A percentile compares a stretch with the other conserved stretches of the same genome.
phyloP scores from a whole-genome alignment of 2,329 filamentous ascomycete species.

The Beauveria bassiana region DNA sequence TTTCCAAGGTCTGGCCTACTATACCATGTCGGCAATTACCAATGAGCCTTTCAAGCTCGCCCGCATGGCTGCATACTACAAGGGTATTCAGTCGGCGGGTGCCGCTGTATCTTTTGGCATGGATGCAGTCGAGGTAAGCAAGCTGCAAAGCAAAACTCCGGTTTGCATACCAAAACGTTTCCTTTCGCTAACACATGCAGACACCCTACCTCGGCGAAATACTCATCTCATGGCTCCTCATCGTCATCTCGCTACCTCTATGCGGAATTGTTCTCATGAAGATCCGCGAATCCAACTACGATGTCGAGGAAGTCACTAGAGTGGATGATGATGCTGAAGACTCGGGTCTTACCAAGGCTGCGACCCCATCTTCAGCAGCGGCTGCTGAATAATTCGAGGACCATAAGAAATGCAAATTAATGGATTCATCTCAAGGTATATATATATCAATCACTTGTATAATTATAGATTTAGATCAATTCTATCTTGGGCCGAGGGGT shows the following conservation, averaged over 20 bases:
- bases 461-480: background rate
- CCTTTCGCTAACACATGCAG: constrained; percentile 8
- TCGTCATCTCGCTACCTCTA: constrained; percentile 18
- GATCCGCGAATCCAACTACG: constrained; percentile 19
- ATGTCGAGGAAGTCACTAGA: constrained; percentile 16
- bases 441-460: background rate
- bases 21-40: constrained; percentile 67
- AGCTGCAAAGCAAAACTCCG: background rate
- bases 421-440: background rate
- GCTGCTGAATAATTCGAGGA: background rate
- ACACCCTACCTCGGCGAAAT: constrained; percentile 19
- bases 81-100: constrained; percentile 71
- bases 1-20: constrained; percentile 51
- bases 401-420: background rate
- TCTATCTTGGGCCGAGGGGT: no score
- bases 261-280: constrained; percentile 16
- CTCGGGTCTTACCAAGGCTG: background rate
- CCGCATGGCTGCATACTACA: constrained; percentile 74
- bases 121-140: constrained; percentile 24
- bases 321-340: constrained; percentile 13
- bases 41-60: constrained; percentile 67
- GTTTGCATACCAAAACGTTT: background rate
- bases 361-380: background rate
- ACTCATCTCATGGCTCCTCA: constrained; percentile 19
- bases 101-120: constrained; percentile 43